Evolutionary conservation across 2,329 filamentous ascomycete genomes (phyloP), one percentile per base, ranked within the genome.

Genomic region (Reticulascus tulasneorum): DNA sequence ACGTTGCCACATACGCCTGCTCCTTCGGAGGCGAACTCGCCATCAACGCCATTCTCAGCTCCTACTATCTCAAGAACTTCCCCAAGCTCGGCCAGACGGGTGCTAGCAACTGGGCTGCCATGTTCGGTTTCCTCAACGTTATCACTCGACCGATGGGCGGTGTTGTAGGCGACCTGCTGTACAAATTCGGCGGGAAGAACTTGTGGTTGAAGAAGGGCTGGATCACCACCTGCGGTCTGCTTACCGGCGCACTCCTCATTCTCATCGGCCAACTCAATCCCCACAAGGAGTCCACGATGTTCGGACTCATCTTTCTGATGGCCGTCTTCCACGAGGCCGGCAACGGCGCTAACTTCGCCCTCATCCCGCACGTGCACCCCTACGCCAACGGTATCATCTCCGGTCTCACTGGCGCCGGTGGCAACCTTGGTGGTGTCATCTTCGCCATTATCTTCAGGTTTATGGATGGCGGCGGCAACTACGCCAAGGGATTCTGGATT

Each of bases 361-460:
- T 95, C 6, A 83, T 95, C 17, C 88, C 89, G 4, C 90, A 95
- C 55, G 83, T 94, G 2, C 84, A 90, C 59, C 86, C 87, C 1
- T 75, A 73, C 42, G 86, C 87, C 42, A 95, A 94, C 59, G 89
- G 87, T 11, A 57, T 75, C 37, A 73, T 95, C 7, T 86, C 83
- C 1, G 89, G 89, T 10, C 67, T 86, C 23, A 83, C 87, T 1
- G 90, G 90, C 9, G 88, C 84, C 0, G 71, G 76, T 8, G 89
- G 90, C 2, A 96, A 95, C 52, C 60, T 95, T 9, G 90, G 90
- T 5, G 90, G 90, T 10, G 79, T 95, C 33, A 59, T 94, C 31
- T 94, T 93, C 52, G 84, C 87, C 15, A 77, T 94, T 54, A 78
- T 88, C 53, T 94, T 91, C 69, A 71, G 87, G 32, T 93, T 90